phyloP scores from a whole-genome alignment of 2,329 filamentous ascomycete genomes.

The Aspergillus neotritici region DNA sequence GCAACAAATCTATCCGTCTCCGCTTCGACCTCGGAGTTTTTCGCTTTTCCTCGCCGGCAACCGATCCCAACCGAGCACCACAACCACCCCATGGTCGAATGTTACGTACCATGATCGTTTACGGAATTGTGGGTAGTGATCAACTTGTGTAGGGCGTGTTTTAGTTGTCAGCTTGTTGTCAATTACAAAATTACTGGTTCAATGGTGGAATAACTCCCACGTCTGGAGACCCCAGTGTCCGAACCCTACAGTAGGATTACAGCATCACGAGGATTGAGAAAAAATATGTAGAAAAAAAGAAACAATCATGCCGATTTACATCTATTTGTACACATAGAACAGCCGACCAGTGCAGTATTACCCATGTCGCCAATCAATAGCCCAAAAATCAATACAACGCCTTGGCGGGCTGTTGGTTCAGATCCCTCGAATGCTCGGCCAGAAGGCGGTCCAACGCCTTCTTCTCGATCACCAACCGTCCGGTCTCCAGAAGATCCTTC shows the following conservation, averaged over 20 bases:
- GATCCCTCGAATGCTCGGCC: constrained; percentile 52
- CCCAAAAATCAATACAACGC: constrained; percentile 26
- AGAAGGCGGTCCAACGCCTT: constrained; percentile 71
- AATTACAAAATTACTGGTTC: too few species aligned
- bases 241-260: too few species aligned
- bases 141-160: too few species aligned
- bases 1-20: constrained; percentile 17
- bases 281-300: neutral
- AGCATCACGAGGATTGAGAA: too few species aligned
- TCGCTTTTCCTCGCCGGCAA: constrained; percentile 14
- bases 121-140: too few species aligned
- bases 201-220: too few species aligned
- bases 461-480: constrained; percentile 81
- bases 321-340: constrained; percentile 31
- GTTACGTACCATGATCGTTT: too few species aligned
- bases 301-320: constrained; percentile 14
- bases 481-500: constrained; percentile 83
- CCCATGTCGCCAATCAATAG: constrained; percentile 5
- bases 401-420: constrained; percentile 29
- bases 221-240: too few species aligned
- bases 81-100: too few species aligned
- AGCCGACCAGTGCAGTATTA: constrained; percentile 11
- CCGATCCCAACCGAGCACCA: too few species aligned
- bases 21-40: constrained; percentile 24
- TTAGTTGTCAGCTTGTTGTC: too few species aligned